phyloP scores from a whole-genome alignment of 176 grass and related monocot genomes.

The Avena sativa region DNA sequence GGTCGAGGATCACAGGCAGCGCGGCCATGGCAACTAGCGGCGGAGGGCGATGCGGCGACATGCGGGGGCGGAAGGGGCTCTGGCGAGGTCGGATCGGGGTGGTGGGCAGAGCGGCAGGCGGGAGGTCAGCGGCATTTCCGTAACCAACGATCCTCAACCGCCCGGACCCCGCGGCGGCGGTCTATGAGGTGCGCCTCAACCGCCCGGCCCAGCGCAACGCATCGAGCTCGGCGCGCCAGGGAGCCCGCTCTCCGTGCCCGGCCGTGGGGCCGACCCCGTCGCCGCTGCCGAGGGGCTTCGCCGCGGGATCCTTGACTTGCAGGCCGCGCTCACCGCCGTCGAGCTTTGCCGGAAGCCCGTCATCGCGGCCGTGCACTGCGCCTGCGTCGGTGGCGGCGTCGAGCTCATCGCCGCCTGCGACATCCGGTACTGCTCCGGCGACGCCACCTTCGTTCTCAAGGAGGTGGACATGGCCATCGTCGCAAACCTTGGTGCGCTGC shows the following conservation, averaged over 20 bases:
- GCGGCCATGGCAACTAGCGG: no score
- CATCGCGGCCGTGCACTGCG: slow-evolving; percentile 72
- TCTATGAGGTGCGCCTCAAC: slow-evolving; percentile 72
- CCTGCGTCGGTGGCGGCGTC: slow-evolving; percentile 74
- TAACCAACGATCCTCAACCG: slow-evolving; percentile 53
- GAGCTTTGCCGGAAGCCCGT: slow-evolving; percentile 83
- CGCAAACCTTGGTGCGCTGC: slow-evolving; percentile 58
- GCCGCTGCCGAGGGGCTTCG: slow-evolving; percentile 56
- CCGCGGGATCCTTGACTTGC: slow-evolving; percentile 62
- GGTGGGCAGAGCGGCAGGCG: no score
- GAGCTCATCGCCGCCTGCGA: slow-evolving; percentile 74
- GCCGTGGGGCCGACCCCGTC: slow-evolving; percentile 48
- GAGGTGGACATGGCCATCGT: slow-evolving; percentile 68
- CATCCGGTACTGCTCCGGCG: slow-evolving; percentile 69
- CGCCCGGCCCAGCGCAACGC: slow-evolving; percentile 63
- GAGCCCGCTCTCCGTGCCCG: slow-evolving; percentile 33
- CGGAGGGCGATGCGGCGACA: no score
- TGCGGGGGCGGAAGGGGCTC: no score
- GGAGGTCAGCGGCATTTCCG: no score
- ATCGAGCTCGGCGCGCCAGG: slow-evolving; percentile 65
- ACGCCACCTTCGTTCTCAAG: slow-evolving; percentile 78
- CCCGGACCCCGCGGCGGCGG: slow-evolving; percentile 59
- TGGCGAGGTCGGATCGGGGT: no score
- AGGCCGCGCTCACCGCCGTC: slow-evolving; percentile 61
- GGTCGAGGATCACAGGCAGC: no score